Conservation (phyloP, 345 rosid species). For the Melaleuca quinquenervia region DNA sequence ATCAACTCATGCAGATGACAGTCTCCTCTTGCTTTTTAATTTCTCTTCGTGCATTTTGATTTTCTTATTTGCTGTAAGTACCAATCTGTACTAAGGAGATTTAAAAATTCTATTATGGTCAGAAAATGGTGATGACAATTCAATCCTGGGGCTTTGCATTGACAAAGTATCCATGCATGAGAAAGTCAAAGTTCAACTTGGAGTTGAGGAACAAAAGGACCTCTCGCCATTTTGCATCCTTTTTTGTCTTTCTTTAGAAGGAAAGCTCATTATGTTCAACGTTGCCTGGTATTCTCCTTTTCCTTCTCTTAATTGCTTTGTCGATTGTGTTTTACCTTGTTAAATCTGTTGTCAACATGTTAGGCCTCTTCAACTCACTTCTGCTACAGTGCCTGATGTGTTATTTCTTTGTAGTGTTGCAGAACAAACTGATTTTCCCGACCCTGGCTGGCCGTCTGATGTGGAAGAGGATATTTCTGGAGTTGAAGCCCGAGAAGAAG, state of each 20-base stretch:
- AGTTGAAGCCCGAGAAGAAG: constrained; percentile 13
- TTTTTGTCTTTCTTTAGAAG: constrained; percentile 81
- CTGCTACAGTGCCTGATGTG: neutral
- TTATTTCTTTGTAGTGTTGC: constrained; percentile 26
- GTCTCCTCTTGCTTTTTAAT: neutral
- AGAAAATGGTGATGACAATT: constrained; percentile 79
- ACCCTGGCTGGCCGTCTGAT: constrained; percentile 26
- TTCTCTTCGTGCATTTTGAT: neutral
- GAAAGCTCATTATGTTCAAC: constrained; percentile 72
- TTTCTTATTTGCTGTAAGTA: neutral
- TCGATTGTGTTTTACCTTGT: neutral
- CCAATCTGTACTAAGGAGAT: neutral
- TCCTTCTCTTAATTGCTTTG: neutral
- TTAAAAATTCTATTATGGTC: constrained; percentile 5
- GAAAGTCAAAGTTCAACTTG: constrained; percentile 53
- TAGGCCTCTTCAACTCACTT: neutral
- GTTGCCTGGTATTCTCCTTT: constrained; percentile 56
- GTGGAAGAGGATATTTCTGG: constrained; percentile 37
- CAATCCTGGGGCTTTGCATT: constrained; percentile 75
- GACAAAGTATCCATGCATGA: constrained; percentile 52
- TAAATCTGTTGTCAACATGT: neutral
- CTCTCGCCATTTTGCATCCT: constrained; percentile 65
- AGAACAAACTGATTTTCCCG: constrained; percentile 23
- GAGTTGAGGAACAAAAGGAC: constrained; percentile 57
- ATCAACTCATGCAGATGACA: neutral